A percentile compares a stretch with the other conserved stretches of the same genome.
Conservation (phyloP, 495 filamentous ascomycete species). For the Ascodesmis nigricans region DNA sequence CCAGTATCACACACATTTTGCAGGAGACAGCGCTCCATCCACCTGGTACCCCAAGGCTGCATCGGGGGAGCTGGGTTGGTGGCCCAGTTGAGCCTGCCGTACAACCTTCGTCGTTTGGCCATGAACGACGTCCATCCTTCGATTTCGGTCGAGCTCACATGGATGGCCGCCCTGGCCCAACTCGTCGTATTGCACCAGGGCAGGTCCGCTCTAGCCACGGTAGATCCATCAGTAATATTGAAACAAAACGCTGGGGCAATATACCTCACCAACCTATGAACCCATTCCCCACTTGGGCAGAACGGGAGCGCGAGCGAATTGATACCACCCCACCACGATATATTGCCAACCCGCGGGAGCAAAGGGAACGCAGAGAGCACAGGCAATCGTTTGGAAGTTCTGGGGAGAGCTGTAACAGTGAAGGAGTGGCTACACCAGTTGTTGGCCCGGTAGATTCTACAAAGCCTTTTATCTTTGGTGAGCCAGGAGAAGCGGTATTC, state of each 20-base stretch:
- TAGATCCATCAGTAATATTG: constrained; percentile 7
- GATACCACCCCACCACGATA: too few species aligned
- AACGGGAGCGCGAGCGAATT: too few species aligned
- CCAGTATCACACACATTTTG: constrained; percentile 5
- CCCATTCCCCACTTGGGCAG: too few species aligned
- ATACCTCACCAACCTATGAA: too few species aligned
- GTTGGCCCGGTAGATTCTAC: constrained; percentile 12
- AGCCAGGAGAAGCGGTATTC: constrained; percentile 15
- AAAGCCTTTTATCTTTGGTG: constrained; percentile 16
- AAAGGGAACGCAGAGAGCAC: constrained; percentile 9
- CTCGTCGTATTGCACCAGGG: constrained; percentile 2
- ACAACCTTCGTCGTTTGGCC: too few species aligned
- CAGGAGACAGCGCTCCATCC: background rate
- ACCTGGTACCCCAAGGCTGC: background rate
- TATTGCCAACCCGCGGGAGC: too few species aligned
- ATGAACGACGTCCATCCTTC: too few species aligned
- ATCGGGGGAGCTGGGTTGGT: background rate
- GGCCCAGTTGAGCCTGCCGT: background rate
- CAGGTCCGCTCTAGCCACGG: constrained; percentile 5
- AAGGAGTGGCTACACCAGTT: constrained; percentile 16
- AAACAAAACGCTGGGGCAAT: constrained; percentile 5
- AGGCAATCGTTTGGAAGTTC: constrained; percentile 17
- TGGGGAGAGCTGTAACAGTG: constrained; percentile 15
- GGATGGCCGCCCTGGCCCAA: background rate
- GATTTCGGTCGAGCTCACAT: background rate